Base-by-base conservation (phyloP, 1,284 basidiomycete genomes). In the Sanghuangporus weigelae region DNA sequence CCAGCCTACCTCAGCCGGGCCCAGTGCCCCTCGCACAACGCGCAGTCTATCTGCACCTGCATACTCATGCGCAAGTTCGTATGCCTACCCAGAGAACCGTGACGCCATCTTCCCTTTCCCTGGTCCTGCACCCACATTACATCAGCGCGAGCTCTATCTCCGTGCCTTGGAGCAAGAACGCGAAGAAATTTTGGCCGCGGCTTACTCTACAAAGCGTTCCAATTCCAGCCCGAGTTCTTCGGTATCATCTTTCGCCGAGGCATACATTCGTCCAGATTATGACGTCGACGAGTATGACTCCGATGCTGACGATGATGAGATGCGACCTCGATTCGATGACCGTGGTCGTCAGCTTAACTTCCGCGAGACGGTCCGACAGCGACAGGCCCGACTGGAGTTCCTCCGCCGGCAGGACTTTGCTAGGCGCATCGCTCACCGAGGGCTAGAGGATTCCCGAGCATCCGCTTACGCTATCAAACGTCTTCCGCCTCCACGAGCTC, bases 91-190 rank as follows among this genome's bases (percentile, higher is more conserved):
- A 38, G 51, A 46, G 38, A 39, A 38, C 7, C 62, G 31, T 35
- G 48, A 54, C 42, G 54, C 63, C 44, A 57, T 58, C 55, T 65
- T 57, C 63, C 59, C 60, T 26, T 60, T 64, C 58, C 57, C 63
- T 11, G 63, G 63, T 21, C 58, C 63, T 36, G 59, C 59, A 8
- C 59, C 59, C 26, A 49, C 58, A 31, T 31, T 48, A 8, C 35
- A 40, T 1, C 63, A 38, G 36, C 64, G 60, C 46, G 64, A 65
- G 54, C 38, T 62, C 4, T 65, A 62, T 50, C 57, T 65, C 19
- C 60, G 64, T 31, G 56, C 64, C 35, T 56, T 65, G 36, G 64
- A 65, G 42, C 60, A 62, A 35, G 64, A 65, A 36, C 60, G 60
- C 38, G 64, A 65, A 23, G 64, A 62, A 38, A 62, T 65, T 7